A percentile compares a stretch with the other conserved stretches of the same genome.
phyloP scores from a whole-genome alignment of 1,284 basidiomycete genomes.

The Porodaedalea pini region DNA sequence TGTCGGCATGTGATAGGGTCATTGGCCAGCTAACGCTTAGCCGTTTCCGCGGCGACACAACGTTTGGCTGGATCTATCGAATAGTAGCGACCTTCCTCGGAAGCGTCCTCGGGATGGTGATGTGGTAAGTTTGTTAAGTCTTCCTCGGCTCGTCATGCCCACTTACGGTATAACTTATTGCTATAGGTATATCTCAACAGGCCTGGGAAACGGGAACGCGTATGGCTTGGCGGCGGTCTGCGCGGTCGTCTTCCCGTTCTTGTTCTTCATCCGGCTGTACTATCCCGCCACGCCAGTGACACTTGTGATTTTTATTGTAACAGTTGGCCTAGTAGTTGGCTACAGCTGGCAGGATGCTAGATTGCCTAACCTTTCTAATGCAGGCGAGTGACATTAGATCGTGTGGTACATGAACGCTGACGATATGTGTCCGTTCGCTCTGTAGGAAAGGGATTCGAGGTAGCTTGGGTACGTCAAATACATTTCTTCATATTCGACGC shows the following conservation, averaged over 20 bases:
- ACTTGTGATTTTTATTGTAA: constrained; percentile 73
- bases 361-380: constrained; percentile 40
- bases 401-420: too few species aligned
- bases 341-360: constrained; percentile 68
- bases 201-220: constrained; percentile 60
- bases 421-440: too few species aligned
- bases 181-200: constrained; percentile 72
- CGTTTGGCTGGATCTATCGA: constrained; percentile 62
- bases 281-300: constrained; percentile 72
- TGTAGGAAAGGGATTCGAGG: constrained; percentile 41
- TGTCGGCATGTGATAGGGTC: constrained; percentile 40
- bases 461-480: constrained; percentile 56
- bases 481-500: not conserved
- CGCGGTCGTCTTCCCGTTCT: constrained; percentile 68
- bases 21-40: constrained; percentile 70
- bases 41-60: constrained; percentile 74
- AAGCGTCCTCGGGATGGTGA: constrained; percentile 59
- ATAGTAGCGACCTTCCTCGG: constrained; percentile 69
- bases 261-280: constrained; percentile 68
- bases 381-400: too few species aligned
- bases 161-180: not conserved
- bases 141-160: not conserved
- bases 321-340: constrained; percentile 64
- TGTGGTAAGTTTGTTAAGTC: constrained; percentile 53
- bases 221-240: constrained; percentile 73